Evolutionary conservation across 352 stramenopile species (phyloP).

Genomic region (Phytophthora pluvialis): DNA sequence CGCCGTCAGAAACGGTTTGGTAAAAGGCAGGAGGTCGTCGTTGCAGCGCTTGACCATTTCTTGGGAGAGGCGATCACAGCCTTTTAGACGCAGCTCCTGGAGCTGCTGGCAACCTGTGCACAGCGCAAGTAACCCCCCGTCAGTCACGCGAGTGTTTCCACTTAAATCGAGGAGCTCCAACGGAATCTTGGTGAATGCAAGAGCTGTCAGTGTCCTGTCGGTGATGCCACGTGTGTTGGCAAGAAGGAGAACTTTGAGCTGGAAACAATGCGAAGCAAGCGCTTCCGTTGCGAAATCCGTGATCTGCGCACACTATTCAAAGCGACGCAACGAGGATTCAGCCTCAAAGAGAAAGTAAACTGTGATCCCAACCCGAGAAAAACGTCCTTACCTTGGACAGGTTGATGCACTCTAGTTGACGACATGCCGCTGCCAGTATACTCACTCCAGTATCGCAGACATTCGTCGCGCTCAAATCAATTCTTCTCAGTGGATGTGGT

Average conservation of each 20-base stretch:
- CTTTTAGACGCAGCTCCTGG: conserved; percentile 63
- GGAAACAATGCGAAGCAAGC: conserved; percentile 51
- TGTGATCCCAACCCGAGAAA: no score
- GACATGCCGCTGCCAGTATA: conserved; percentile 54
- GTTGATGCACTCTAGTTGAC: conserved; percentile 52
- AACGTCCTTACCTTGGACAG: conserved; percentile 66
- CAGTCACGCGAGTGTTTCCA: conserved; percentile 67
- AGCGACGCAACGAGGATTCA: no score
- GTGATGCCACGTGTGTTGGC: conserved; percentile 52
- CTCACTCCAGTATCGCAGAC: conserved; percentile 69
- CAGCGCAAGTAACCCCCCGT: conserved; percentile 50
- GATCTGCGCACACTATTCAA: conserved; percentile 47
- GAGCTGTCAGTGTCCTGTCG: conserved; percentile 51
- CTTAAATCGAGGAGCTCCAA: conserved; percentile 57
- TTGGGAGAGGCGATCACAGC: conserved; percentile 64
- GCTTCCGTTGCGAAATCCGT: conserved; percentile 60
- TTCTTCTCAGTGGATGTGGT: conserved; percentile 12
- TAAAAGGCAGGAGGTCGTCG: conserved; percentile 48
- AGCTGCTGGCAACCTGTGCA: conserved; percentile 49
- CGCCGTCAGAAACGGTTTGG: conserved; percentile 28
- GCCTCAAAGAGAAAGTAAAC: no score
- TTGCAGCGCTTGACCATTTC: conserved; percentile 44
- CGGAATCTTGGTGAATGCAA: conserved; percentile 49
- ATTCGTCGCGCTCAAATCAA: conserved; percentile 62
- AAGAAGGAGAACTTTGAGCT: conserved; percentile 46